Evolutionary conservation across 208 protist genomes (phyloP).

Genomic region (Lotmaria passim): DNA sequence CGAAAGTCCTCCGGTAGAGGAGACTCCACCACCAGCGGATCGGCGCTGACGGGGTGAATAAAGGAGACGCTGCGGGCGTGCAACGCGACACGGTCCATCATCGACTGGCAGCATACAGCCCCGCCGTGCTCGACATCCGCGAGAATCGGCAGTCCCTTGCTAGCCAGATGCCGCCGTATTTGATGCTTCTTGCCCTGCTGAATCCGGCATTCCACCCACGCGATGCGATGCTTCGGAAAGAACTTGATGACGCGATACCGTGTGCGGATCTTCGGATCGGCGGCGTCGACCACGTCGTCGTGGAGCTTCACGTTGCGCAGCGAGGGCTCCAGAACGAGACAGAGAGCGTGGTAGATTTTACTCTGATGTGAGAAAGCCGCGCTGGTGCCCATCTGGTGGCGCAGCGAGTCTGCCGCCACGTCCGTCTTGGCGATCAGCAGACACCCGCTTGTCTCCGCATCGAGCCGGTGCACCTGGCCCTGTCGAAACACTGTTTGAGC

Average conservation of each 20-base stretch:
- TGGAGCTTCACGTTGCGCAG: conserved; percentile 51
- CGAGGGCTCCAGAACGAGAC: conserved; percentile 70
- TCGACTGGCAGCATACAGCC: conserved; percentile 54
- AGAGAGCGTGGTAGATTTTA: conserved; percentile 82
- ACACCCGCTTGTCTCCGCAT: conserved; percentile 77
- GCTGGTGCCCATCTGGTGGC: conserved; percentile 82
- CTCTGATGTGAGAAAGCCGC: conserved; percentile 59
- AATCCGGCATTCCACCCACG: conserved; percentile 80
- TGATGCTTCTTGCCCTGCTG: conserved; percentile 90
- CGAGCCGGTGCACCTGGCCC: conserved; percentile 86
- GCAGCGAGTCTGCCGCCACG: conserved; percentile 56
- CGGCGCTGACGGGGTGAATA: conserved; percentile 60
- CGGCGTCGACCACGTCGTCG: conserved; percentile 49
- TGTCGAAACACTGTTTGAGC: conserved; percentile 48
- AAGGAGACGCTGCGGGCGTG: conserved; percentile 70
- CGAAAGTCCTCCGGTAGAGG: conserved; percentile 66
- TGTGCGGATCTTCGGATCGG: conserved; percentile 63
- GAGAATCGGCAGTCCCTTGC: conserved; percentile 70
- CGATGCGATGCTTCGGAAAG: conserved; percentile 45
- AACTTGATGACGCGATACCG: conserved; percentile 68
- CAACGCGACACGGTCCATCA: conserved; percentile 73
- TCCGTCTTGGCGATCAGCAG: conserved; percentile 74
- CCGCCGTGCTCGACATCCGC: conserved; percentile 86
- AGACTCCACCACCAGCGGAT: conserved; percentile 45
- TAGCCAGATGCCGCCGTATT: conserved; percentile 80